phyloP scores from a whole-genome alignment of 2,329 filamentous ascomycete species.

The Aspergillus intermedius region DNA sequence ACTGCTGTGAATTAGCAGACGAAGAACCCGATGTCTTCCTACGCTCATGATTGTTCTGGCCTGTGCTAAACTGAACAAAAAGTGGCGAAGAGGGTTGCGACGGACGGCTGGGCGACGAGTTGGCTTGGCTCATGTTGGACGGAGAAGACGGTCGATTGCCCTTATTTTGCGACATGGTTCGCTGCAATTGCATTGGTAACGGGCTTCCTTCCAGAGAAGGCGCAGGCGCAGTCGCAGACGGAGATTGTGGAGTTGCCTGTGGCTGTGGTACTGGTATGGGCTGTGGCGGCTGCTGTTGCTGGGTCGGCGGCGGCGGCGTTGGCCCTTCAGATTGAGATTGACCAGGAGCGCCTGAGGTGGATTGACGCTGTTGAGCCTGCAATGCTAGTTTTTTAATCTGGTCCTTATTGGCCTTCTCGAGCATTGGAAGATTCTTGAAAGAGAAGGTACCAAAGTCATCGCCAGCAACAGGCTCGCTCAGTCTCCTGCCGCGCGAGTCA shows the following conservation, averaged over 20 bases:
- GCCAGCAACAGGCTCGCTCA: conserved; percentile 80
- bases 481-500: conserved; percentile 74
- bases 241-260: conserved; percentile 28
- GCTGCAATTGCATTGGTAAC: conserved; percentile 70
- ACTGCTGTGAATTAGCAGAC: conserved; percentile 75
- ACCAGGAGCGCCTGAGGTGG: conserved; percentile 18
- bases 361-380: conserved; percentile 55
- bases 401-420: conserved; percentile 98
- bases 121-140: conserved; percentile 69
- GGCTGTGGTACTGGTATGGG: conserved; percentile 5
- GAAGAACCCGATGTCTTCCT: conserved; percentile 90
- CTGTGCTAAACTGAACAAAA: conserved; percentile 92
- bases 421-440: conserved; percentile 93
- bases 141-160: conserved; percentile 77
- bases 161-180: conserved; percentile 77
- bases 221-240: conserved; percentile 46
- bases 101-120: conserved; percentile 77
- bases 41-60: conserved; percentile 65
- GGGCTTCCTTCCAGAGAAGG: conserved; percentile 79
- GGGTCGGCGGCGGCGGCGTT: neutral
- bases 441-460: conserved; percentile 96
- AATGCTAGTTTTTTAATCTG: conserved; percentile 94
- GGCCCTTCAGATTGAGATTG: conserved; percentile 13
- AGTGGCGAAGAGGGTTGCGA: conserved; percentile 83
- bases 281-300: conserved; percentile 1